Base-by-base conservation (phyloP, 2,329 filamentous ascomycete genomes). In the Paramyrothecium sp. region DNA sequence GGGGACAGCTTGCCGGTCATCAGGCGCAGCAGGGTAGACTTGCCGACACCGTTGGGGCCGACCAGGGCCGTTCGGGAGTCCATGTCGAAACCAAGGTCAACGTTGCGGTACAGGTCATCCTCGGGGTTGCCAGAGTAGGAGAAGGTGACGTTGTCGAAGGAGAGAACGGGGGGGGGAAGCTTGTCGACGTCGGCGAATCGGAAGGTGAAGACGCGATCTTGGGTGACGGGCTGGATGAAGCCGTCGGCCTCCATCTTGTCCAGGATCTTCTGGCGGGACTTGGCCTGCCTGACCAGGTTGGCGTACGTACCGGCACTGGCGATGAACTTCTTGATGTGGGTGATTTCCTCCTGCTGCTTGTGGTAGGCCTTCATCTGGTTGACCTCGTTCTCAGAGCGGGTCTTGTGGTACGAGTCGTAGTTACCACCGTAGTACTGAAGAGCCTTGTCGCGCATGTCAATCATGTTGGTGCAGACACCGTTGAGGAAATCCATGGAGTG, bases 191-290 rank as follows among this genome's bases (percentile, higher is more conserved):
- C 93, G 65, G 95, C 95, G 76, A 99, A 99, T 71, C 94, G 89
- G 89, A 99, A 99, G 58, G 89, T 94, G 81, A 99, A 99, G 71
- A 97, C 89, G 61, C 87, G 86, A 78, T 99, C 95, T 63, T 86
- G 78, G 56, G 83, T 78, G 61, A 99, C 92, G 57, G 92, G 91
- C 78, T 99, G 89, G 73, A 99, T 98, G 78, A 98, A 95, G 66
- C 95, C 95, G 70, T 99, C 95, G 67, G 96, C 95, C 84, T 98
- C 94, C 95, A 99, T 99, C 89, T 99, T 99, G 86, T 99, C 95
- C 65, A 98, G 85, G 77, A 98, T 98, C 91, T 99, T 99, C 80
- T 99, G 95, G 64, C 95, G 89, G 48, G 95, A 98, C 85, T 99
- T 99, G 78, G 96, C 96, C 80, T 99, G 95, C 76, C 91, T 87